Evolutionary conservation across 352 stramenopile species (phyloP), one percentile per base, ranked within the genome.

Genomic region (Phytophthora fragariae): DNA sequence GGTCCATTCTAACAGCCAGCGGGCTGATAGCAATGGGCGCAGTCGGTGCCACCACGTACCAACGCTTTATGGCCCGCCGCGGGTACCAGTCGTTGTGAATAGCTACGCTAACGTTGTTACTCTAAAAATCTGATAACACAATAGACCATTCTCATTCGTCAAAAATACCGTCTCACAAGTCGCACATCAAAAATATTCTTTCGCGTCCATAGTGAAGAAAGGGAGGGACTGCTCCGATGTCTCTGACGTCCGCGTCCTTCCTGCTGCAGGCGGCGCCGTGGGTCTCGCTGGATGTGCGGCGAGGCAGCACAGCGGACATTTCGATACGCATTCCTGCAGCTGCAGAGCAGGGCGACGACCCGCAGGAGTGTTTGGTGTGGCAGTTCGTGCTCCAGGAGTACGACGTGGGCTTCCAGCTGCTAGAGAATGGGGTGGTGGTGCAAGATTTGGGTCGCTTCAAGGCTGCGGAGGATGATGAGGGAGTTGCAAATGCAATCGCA

Each of bases 371-470:
- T 56, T 65, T 90, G 62, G 74, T 88, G 21, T 93, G 84, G 86
- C 84, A 93, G 55, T 92, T 93, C 56, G 63, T 66, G 57, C 69
- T 93, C 2, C 75, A 90, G 15, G 81, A 90, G 60, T 85, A 74
- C 57, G 86, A 93, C 53, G 70, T 92, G 24, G 82, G 78, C 58
- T 92, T 93, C 58, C 83, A 89, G 67, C 27, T 93, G 50, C 68
- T 91, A 19, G 68, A 84, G 35, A 84, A 91, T 57, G 81, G 69
- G 14, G 53, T 15, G 1, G 56, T 82, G 0, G 21, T 83, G 24
- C 66, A 81, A 7, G 76, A 85, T 44, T 60, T 74, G 12, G 70
- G 72, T 59, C 81, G 86, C 6, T 87, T 83, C 33, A 79, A 73
- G 17, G 81, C 83, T 6, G 27, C 24, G 7, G 63, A 72, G 5